phyloP scores from a whole-genome alignment of 441 rosid species.

The Croton laevigatus region DNA sequence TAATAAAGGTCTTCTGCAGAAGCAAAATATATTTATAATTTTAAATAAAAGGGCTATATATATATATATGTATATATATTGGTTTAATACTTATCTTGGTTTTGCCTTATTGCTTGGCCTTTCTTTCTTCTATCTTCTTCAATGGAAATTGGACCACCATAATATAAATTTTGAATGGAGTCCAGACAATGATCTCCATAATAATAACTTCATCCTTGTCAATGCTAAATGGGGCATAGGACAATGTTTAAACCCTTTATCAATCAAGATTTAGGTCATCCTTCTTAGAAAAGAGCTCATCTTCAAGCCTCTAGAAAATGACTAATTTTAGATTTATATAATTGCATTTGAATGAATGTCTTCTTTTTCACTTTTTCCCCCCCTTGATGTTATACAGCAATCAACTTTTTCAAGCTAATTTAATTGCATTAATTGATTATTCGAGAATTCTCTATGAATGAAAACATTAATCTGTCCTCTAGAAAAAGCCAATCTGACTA shows the following conservation, averaged over 20 bases:
- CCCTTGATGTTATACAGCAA: background rate
- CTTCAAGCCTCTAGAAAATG: conserved; percentile 4
- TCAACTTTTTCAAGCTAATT: background rate
- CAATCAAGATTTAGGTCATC: conserved; percentile 6
- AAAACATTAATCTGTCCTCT: too few relatives aligned
- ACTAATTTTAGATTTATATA: background rate
- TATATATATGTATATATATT: too few relatives aligned
- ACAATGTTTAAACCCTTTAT: conserved; percentile 12
- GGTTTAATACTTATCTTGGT: conserved; percentile 17
- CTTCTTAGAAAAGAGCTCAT: background rate
- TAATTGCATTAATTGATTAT: background rate
- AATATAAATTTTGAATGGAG: background rate
- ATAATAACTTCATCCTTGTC: conserved; percentile 31
- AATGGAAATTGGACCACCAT: conserved; percentile 38
- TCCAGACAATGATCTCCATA: conserved; percentile 34
- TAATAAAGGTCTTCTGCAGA: conserved; percentile 9
- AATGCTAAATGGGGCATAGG: conserved; percentile 29
- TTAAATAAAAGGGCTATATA: too few relatives aligned
- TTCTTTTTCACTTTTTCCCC: background rate
- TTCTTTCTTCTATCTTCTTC: conserved; percentile 13
- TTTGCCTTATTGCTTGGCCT: conserved; percentile 18
- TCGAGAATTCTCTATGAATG: too few relatives aligned
- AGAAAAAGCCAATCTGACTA: too few relatives aligned
- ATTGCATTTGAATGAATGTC: background rate
- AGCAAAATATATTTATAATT: background rate